Evolutionary conservation across 2,329 filamentous ascomycete genomes (phyloP), one percentile per base, ranked within the genome.

Genomic region (Raffaelea ambrosiae): DNA sequence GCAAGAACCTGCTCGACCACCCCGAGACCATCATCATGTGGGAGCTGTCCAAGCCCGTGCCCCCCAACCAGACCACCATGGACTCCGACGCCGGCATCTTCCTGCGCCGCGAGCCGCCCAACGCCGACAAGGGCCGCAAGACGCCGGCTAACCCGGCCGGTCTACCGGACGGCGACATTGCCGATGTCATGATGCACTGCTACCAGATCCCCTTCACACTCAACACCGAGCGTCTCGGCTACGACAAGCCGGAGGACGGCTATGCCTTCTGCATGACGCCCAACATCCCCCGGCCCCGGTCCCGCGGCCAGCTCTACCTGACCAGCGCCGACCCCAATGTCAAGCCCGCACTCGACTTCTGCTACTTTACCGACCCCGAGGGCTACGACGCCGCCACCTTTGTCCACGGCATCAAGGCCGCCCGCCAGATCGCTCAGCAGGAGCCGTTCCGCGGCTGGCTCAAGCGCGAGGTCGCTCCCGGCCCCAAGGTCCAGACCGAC

Each of bases 141-240:
- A 62, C 61, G 13, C 64, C 68, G 7, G 73, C 74, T 53, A 75
- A 72, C 54, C 71, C 73, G 16, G 59, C 66, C n/a, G 66, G 62
- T 5, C 60, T 76, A 38, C 63, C 69, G 2, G 88, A 94, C 57
- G 84, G 84, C 46, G 77, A 85, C 52, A 83, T 86, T 48, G 86
- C 85, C 54, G 89, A 95, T 61, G 70, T 94, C 59, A 95, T 95
- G 89, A 93, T 93, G 85, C 88, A 95, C 71, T 95, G 88, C 77
- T 95, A 95, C 72, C 89, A 95, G 68, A 94, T 95, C 56, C 88
- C 88, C 47, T 95, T 95, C 69, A 86, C 83, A 53, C 79, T 89
- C 57, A 95, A 95, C 75, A 95, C 88, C 2, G 70, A 76, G 48
- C 82, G 86, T 38, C 76, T 95, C 11, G 88, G 88, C 55, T 95